Percentiles rank a stretch among this genome's conserved stretches.
Evolutionary conservation across 1,139 yeast species (phyloP).

Genomic region (Nematodospora anomalae): DNA sequence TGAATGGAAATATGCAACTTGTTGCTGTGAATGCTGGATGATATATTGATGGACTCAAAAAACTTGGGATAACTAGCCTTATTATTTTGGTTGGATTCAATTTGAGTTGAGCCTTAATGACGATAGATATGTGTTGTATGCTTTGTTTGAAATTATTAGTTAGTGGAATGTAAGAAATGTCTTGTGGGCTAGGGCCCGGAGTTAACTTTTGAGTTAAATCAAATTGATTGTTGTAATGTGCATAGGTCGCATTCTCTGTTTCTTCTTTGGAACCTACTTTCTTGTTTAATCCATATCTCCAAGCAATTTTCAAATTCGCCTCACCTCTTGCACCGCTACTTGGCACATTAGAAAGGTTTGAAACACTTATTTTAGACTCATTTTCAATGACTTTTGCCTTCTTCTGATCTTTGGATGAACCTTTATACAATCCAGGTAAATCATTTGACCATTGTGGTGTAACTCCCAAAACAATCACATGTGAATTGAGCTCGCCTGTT

Average conservation of each 20-base stretch:
- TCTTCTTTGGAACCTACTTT: conserved; percentile 25
- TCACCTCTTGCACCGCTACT: conserved; percentile 23
- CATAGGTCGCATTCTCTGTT: conserved; percentile 27
- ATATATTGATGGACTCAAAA: conserved; percentile 79
- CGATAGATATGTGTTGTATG: conserved; percentile 40
- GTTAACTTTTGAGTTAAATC: conserved; percentile 69
- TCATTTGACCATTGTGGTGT: conserved; percentile 64
- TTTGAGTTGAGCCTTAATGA: conserved; percentile 36
- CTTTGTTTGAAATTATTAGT: conserved; percentile 22
- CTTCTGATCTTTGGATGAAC: conserved; percentile 65
- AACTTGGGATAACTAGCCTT: conserved; percentile 70
- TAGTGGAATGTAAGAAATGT: conserved; percentile 56
- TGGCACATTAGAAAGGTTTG: conserved; percentile 48
- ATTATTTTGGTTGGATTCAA: conserved; percentile 46
- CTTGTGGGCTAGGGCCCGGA: conserved; percentile 67
- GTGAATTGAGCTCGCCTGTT: conserved; percentile 39
- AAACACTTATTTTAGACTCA: conserved; percentile 65
- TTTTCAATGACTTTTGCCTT: conserved; percentile 57
- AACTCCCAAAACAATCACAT: conserved; percentile 67
- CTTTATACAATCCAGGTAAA: conserved; percentile 78
- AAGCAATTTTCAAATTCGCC: conserved; percentile 73
- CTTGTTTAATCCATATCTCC: conserved; percentile 75
- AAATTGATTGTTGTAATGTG: conserved; percentile 65
- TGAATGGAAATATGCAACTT: conserved; percentile 55
- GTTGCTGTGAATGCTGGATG: conserved; percentile 53